phyloP scores from a whole-genome alignment of 306 rosid genomes.

The Glycyrrhiza uralensis region DNA sequence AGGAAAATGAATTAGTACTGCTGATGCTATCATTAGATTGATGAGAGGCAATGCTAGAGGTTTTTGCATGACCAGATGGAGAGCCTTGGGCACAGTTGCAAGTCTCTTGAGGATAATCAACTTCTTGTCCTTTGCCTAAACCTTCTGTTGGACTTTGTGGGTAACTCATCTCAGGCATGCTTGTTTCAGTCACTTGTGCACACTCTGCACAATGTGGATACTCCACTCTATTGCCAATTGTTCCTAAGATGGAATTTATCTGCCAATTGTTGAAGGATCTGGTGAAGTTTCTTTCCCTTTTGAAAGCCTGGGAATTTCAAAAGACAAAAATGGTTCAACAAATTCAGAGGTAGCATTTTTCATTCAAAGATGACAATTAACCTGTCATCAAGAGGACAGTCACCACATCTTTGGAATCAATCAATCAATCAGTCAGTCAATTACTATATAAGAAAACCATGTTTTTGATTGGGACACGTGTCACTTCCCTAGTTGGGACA shows the following conservation, averaged over 20 bases:
- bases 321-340: background rate
- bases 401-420: no score
- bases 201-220: slow-evolving; percentile 2
- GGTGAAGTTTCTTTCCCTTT: slow-evolving; percentile 25
- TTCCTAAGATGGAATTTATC: background rate
- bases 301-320: slow-evolving; percentile 33
- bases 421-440: no score
- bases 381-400: background rate
- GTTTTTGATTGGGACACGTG: no score
- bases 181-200: slow-evolving; percentile 21
- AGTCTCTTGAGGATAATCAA: slow-evolving; percentile 24
- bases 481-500: no score
- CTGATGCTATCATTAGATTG: slow-evolving; percentile 63
- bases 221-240: slow-evolving; percentile 32
- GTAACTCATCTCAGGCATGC: slow-evolving; percentile 24
- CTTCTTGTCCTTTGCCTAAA: slow-evolving; percentile 22
- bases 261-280: slow-evolving; percentile 28
- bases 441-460: no score
- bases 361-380: background rate
- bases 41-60: slow-evolving; percentile 36
- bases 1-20: slow-evolving; percentile 70
- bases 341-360: background rate
- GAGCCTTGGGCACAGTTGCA: slow-evolving; percentile 12
- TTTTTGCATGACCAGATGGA: slow-evolving; percentile 12
- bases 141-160: slow-evolving; percentile 14